Base-by-base conservation (phyloP, 2,329 filamentous ascomycete genomes). In the Nigrospora sphaerica region DNA sequence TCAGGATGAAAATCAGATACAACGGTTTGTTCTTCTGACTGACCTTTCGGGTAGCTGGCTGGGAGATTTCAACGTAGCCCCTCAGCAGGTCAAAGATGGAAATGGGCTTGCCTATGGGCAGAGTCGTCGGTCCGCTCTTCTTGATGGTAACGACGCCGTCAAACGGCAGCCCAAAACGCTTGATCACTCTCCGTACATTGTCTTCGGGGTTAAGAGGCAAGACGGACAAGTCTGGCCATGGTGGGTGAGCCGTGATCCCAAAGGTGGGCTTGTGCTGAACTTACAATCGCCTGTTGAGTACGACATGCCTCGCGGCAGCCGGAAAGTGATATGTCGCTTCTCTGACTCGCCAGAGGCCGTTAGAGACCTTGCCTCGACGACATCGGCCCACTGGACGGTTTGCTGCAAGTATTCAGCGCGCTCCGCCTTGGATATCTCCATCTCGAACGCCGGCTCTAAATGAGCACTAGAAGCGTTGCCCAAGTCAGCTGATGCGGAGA, bases 251-350 rank as follows among this genome's bases (percentile, higher is more conserved):
- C 6, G 19, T 23, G 19, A 4, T 23, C 19, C 19, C 19, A 6
- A 6, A 4, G 6, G 19, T 23, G 19, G 6, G 19, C 12, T 16
- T 4, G n/a, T 18, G 16, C 4, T 12, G 13, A n/a, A 44, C 42
- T 34, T 36, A 44, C 42, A 83, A 54, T 84, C 81, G n/a, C 80
- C 81, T 13, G 75, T 72, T 32, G 71, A 69, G 56, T 83, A 84
- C 1, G 64, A 68, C 64, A 72, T 66, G 37, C 71, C 71, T 0
- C 68, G 70, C 0, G 79, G 79, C 2, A 83, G 62, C 39, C 71
- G 72, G 12, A 80, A 74, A 16, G 72, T 69, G 12, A 77, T 65
- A 31, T 71, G 63, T 12, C 69, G 64, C 63, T 79, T 78, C 31
- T 64, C 65, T 4, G 71, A 65, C 23, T 64, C 64, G 1, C 62